phyloP scores from a whole-genome alignment of 2,329 filamentous ascomycete species.

The Fusarium sp. region DNA sequence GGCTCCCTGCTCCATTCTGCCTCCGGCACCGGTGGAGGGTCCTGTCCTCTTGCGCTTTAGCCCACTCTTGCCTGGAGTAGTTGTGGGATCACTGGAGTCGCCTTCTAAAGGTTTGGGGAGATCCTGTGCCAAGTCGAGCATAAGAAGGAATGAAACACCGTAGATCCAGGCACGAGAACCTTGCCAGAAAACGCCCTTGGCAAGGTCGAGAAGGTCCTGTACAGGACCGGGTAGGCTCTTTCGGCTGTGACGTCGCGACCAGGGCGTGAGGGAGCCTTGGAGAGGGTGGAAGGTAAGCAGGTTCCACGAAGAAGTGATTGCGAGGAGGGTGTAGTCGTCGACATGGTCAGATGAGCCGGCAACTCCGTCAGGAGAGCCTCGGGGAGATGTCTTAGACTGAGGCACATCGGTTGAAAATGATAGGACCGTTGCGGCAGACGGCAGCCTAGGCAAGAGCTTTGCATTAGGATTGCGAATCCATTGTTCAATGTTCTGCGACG shows the following conservation, averaged over 20 bases:
- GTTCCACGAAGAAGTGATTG: constrained; percentile 67
- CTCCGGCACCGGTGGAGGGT: constrained; percentile 63
- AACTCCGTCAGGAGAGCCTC: constrained; percentile 40
- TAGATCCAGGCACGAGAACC: constrained; percentile 85
- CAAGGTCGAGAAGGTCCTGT: constrained; percentile 78
- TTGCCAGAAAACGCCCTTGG: constrained; percentile 89
- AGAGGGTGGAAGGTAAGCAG: constrained; percentile 83
- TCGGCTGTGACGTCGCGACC: constrained; percentile 87
- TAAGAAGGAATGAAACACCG: constrained; percentile 86
- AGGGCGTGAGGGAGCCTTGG: constrained; percentile 81
- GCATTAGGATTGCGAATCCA: constrained; percentile 82
- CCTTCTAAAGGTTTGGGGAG: constrained; percentile 56
- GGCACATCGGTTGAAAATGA: constrained; percentile 71
- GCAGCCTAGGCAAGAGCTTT: constrained; percentile 74
- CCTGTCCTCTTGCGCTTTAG: constrained; percentile 67
- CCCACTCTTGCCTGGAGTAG: constrained; percentile 44
- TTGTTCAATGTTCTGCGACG: constrained; percentile 57
- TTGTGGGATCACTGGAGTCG: constrained; percentile 45
- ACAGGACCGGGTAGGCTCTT: constrained; percentile 79
- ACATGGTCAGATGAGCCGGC: constrained; percentile 43
- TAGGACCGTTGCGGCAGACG: constrained; percentile 71
- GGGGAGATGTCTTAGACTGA: constrained; percentile 40
- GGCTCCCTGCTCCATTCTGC: constrained; percentile 60
- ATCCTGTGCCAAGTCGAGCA: constrained; percentile 86
- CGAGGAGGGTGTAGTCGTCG: constrained; percentile 64